Evolutionary conservation across 352 stramenopile species (phyloP).

Genomic region (Pythium biforme): DNA sequence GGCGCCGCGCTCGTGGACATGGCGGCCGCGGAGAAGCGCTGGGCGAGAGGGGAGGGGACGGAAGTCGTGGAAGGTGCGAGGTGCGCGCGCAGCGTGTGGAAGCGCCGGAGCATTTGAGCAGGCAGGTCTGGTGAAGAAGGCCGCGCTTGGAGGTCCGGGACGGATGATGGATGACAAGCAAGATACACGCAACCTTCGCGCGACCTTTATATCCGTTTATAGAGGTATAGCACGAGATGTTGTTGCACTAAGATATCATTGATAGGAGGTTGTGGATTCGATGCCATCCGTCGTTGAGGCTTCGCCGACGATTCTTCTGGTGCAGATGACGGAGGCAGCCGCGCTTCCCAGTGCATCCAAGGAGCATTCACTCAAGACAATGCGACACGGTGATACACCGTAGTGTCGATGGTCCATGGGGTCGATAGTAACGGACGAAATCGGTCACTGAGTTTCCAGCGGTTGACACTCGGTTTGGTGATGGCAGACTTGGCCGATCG

Average conservation of each 20-base stretch:
- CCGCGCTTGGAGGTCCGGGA: constrained; percentile 10
- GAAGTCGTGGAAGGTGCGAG: constrained; percentile 14
- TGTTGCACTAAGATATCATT: background rate
- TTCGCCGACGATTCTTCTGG: background rate
- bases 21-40: background rate
- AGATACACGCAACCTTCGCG: constrained; percentile 14
- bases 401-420: too few species aligned
- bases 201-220: background rate
- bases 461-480: too few species aligned
- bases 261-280: background rate
- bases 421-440: too few species aligned
- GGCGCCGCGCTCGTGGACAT: constrained; percentile 44
- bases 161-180: constrained; percentile 7
- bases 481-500: background rate
- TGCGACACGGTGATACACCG: too few species aligned
- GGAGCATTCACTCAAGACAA: too few species aligned
- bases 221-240: background rate
- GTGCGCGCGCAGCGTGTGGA: constrained; percentile 21
- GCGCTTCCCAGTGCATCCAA: too few species aligned
- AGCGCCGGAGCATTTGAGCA: constrained; percentile 26
- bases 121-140: background rate
- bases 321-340: too few species aligned
- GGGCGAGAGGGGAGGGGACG: background rate
- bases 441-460: background rate
- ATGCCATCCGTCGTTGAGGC: background rate